These are phyloP conservation scores for Solanum okadae DNA, from an alignment of 257 asterid genomes.

Conservation along the genomic window DNA sequence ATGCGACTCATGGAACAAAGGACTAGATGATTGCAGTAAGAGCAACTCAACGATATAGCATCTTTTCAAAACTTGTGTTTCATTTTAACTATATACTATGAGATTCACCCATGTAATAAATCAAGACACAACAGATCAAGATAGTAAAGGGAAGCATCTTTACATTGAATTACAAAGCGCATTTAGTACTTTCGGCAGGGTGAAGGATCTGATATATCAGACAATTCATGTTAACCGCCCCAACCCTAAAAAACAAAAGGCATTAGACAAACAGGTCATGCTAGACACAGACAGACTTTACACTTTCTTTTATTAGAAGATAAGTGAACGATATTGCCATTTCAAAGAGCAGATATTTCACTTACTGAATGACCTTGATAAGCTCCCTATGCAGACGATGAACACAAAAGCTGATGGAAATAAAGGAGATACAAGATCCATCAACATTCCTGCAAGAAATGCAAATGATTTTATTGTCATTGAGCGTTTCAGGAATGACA, in stretches of 20 bases:
- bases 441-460: constrained; percentile 82
- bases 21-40: background rate
- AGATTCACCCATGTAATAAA: background rate
- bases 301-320: background rate
- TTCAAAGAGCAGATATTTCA: constrained; percentile 4
- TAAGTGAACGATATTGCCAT: background rate
- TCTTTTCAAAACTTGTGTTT: background rate
- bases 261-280: background rate
- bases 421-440: constrained; percentile 95
- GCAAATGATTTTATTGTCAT: background rate
- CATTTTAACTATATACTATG: background rate
- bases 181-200: background rate
- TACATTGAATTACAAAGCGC: background rate
- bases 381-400: constrained; percentile 89
- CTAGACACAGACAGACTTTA: background rate
- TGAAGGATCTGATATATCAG: background rate
- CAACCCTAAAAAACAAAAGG: background rate
- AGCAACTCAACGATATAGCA: background rate
- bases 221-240: background rate
- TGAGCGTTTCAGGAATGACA: background rate
- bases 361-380: constrained; percentile 98
- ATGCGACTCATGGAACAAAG: background rate
- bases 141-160: background rate
- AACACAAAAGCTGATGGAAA: constrained; percentile 82
- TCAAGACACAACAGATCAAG: background rate